Evolutionary conservation across 345 rosid genomes (phyloP).

Genomic region (Jatropha curcas): DNA sequence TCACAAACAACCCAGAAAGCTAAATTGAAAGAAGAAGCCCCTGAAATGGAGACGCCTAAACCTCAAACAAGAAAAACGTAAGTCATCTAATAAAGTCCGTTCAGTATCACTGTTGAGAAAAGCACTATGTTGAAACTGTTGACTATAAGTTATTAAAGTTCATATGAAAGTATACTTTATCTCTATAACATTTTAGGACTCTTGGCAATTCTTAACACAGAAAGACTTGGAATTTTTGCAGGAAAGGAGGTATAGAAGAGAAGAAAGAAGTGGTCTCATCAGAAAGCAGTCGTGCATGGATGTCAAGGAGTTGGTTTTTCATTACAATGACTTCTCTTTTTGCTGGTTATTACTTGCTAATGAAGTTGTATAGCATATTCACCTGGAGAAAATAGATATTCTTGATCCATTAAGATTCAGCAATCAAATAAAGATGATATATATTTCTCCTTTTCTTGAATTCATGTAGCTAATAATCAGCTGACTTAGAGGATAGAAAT

Average conservation of each 20-base stretch:
- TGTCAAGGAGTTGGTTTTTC: slow-evolving; percentile 26
- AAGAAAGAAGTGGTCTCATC: neutral
- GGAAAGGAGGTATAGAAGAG: neutral
- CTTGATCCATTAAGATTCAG: neutral
- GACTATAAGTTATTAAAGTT: too few relatives aligned
- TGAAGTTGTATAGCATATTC: slow-evolving; percentile 26
- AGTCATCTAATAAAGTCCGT: neutral
- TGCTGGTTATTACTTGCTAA: slow-evolving; percentile 31
- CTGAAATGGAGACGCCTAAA: neutral
- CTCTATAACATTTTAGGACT: neutral
- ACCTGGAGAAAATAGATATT: neutral
- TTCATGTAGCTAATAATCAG: neutral
- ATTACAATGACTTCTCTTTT: slow-evolving; percentile 23
- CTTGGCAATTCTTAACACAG: neutral
- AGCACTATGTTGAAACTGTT: too few relatives aligned
- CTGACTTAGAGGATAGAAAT: neutral
- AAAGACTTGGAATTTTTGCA: slow-evolving; percentile 15
- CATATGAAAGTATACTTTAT: too few relatives aligned
- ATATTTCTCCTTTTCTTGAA: neutral
- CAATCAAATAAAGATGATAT: slow-evolving; percentile 2
- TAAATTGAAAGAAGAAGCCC: slow-evolving; percentile 8
- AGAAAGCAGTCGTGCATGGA: neutral
- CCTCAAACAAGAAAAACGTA: slow-evolving; percentile 14
- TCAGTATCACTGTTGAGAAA: too few relatives aligned
- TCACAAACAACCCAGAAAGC: slow-evolving; percentile 7